A percentile compares a stretch with the other conserved stretches of the same genome.
Conservation (phyloP, 1,284 basidiomycete genomes). For the Trichosporon coremiiforme region DNA sequence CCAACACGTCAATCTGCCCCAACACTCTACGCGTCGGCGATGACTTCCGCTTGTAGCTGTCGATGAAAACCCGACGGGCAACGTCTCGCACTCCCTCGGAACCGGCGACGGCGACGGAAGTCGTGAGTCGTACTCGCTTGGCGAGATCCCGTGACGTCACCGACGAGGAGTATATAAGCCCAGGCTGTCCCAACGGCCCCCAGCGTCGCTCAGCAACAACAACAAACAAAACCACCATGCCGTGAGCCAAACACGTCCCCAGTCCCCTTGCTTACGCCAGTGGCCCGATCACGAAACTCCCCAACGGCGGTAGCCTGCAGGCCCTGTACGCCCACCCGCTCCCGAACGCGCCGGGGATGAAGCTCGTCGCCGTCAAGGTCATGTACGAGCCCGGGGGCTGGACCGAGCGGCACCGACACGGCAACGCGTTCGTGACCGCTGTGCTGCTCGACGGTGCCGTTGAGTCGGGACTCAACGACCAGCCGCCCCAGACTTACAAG, state of each 20-base stretch:
- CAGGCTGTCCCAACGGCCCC: too few species aligned
- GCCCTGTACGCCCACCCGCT: constrained; percentile 22
- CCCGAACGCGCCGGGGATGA: constrained; percentile 22
- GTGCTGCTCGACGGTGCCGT: constrained; percentile 13
- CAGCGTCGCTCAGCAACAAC: too few species aligned
- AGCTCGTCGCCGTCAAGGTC: constrained; percentile 23
- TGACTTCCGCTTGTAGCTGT: too few species aligned
- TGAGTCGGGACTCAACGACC: constrained; percentile 19
- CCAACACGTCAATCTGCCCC: too few species aligned
- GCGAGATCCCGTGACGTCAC: too few species aligned
- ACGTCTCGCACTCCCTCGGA: too few species aligned
- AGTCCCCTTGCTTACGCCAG: background rate
- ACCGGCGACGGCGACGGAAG: too few species aligned
- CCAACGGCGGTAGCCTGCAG: constrained; percentile 15
- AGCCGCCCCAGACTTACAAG: constrained; percentile 18
- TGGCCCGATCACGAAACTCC: background rate
- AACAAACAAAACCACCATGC: background rate
- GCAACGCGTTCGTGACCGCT: constrained; percentile 24
- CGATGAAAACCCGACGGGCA: too few species aligned
- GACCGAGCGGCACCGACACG: constrained; percentile 21
- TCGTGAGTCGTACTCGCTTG: too few species aligned
- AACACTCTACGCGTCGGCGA: too few species aligned
- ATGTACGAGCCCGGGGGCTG: constrained; percentile 21
- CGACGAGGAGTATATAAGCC: background rate
- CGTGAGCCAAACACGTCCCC: background rate